A percentile compares a stretch with the other conserved stretches of the same genome.
Conservation (phyloP, 2,329 filamentous ascomycete species). For the Fonsecaea monophora region DNA sequence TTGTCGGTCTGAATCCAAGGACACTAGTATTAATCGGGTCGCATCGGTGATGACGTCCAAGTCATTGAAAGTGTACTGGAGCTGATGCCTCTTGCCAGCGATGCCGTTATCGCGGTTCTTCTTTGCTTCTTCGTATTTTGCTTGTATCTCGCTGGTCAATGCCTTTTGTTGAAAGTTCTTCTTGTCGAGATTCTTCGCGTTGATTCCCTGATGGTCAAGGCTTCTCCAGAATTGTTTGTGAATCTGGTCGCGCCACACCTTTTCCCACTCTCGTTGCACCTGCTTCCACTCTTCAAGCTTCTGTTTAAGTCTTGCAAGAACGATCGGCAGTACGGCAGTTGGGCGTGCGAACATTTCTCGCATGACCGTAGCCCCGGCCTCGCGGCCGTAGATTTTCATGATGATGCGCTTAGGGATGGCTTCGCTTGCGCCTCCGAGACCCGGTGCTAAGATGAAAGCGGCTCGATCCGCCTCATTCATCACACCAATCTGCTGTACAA, state of each 20-base stretch:
- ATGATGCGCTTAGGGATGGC: constrained; percentile 97
- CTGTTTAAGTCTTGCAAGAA: constrained; percentile 88
- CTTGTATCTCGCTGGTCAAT: constrained; percentile 87
- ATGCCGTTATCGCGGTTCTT: constrained; percentile 69
- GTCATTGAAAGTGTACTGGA: constrained; percentile 75
- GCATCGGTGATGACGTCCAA: constrained; percentile 67
- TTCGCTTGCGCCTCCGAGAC: constrained; percentile 89
- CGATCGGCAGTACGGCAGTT: constrained; percentile 84
- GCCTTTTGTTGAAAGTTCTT: constrained; percentile 88
- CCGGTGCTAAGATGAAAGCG: constrained; percentile 78
- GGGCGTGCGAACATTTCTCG: constrained; percentile 84
- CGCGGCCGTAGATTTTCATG: constrained; percentile 93
- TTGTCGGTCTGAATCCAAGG: constrained; percentile 58
- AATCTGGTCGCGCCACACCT: constrained; percentile 96
- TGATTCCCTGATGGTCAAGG: constrained; percentile 93
- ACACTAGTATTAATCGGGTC: constrained; percentile 56
- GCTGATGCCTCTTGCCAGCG: constrained; percentile 72
- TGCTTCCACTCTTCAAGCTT: constrained; percentile 98
- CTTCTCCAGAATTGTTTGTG: constrained; percentile 95
- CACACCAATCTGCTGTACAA: constrained; percentile 85
- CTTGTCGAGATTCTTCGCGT: constrained; percentile 88
- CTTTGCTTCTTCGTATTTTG: constrained; percentile 88
- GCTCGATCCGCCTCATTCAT: constrained; percentile 76
- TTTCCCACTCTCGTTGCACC: constrained; percentile 96
- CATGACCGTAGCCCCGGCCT: constrained; percentile 83